A percentile compares a stretch with the other conserved stretches of the same genome.
phyloP scores from a whole-genome alignment of 176 grass and related monocot species.

The Panicum miliaceum region DNA sequence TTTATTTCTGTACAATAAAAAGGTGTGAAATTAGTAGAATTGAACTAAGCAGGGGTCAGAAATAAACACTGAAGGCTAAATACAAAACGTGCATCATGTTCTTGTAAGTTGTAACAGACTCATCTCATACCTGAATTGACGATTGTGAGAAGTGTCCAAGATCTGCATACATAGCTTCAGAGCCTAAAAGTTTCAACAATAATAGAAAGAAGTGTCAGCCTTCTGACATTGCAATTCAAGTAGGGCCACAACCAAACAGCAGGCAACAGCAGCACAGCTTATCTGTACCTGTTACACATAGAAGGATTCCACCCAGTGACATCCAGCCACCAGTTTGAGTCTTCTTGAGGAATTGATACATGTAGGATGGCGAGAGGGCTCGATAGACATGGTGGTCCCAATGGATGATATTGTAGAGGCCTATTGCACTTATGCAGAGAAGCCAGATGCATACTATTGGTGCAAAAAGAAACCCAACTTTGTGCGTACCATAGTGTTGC shows the following conservation, averaged over 20 bases:
- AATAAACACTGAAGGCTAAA: neutral
- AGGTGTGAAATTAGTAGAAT: neutral
- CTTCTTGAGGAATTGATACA: constrained; percentile 93
- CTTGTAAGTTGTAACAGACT: neutral
- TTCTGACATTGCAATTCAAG: neutral
- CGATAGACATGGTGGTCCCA: constrained; percentile 89
- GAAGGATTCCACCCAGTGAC: constrained; percentile 94
- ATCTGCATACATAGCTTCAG: constrained; percentile 98
- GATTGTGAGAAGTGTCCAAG: constrained; percentile 93
- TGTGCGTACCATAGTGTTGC: constrained; percentile 95
- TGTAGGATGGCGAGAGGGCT: constrained; percentile 92
- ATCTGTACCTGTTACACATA: constrained; percentile 89
- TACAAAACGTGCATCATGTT: neutral
- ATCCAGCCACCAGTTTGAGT: constrained; percentile 87
- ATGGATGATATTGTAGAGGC: constrained; percentile 79
- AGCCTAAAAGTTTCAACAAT: constrained; percentile 63
- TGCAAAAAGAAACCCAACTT: constrained; percentile 88
- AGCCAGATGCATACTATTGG: constrained; percentile 86
- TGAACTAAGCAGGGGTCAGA: neutral
- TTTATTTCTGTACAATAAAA: neutral
- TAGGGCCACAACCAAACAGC: neutral
- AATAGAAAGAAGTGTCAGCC: neutral
- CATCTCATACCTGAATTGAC: constrained; percentile 76
- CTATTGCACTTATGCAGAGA: constrained; percentile 89
- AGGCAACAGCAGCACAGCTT: constrained; percentile 7